Evolutionary conservation across 129 eudicot species (phyloP), one percentile per base, ranked within the genome.

Genomic region (Flaveria brownii): DNA sequence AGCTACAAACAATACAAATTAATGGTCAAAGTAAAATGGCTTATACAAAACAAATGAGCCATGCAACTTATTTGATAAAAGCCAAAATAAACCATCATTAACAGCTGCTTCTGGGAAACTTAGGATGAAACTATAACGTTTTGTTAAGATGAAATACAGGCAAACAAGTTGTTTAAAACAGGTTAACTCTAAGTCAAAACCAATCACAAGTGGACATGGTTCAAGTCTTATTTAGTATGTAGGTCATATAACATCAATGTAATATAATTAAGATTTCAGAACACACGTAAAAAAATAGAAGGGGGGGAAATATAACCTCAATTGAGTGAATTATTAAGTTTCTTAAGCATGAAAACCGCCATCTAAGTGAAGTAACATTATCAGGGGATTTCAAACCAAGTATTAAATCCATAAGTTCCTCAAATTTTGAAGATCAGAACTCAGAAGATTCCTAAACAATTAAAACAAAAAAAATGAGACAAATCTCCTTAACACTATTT

Each of bases 381-480:
- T 57, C 86, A 62, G 96, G 88, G 60, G 91, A 64, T 82, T 89
- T 91, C 72, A 89, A 68, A 59, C 82, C 93, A 86, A 84, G 76
- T 79, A 95, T 62, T 23, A 95, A 63, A 70, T 95, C 97, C 88
- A 85, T 84, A 71, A 95, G 82, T 73, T 78, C 92, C 79, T 57
- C 88, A 79, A 82, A 85, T 39, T 85, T 85, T 45, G 88, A 81
- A 78, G 97, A 87, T 59, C 89, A 64, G 81, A 95, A 95, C 89
- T 80, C 79, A 50, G 96, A 59, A 81, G 89, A 87, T 82, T 83
- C 81, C 99, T 91, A 87, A 82, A 83, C 68, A 72, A 66, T 16
- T 66, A 57, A 41, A 78, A 82, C 15, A 69, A 62, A 49, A 33
- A 33, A 28, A 26, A 74, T 68, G 45, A 85, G 30, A 63, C 39